Evolutionary conservation across 192 early-diverging fungal genomes (phyloP), one percentile per base, ranked within the genome.

Genomic region (Entomortierella chlamydospora): DNA sequence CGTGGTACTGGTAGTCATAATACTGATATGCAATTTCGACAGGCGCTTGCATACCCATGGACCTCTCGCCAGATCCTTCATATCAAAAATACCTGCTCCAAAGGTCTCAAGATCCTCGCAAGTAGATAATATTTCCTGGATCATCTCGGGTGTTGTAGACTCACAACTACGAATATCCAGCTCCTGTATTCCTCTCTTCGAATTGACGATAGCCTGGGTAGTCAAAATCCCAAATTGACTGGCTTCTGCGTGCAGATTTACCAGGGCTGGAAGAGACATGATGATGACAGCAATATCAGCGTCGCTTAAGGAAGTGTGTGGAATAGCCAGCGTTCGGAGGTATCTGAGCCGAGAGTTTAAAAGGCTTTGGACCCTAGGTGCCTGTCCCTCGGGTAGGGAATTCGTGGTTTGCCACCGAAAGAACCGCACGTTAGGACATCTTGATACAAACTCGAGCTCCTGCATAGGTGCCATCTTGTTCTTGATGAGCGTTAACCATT

Each of bases 1-100:
- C 20, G 11, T 41, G 39, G 39, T 15, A 26, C 23, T 26, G 1
- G 26, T 59, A 15, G 15, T 56, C 37, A 62, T 33, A 25, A 71
- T 59, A 23, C 52, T 71, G 33, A 62, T 61, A 17, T 33, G 39
- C 39, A 71, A 23, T 29, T 22, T 63, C 23, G 55, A 28, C 17
- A 71, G 26, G 7, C 41, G 60, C 25, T 4, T 49, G 22, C 69
- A 63, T 22, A 23, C 53, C 69, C 69, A 63, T 56, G 52, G 50
- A 7, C 37, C 23, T 25, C 28, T 43, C 4, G 37, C 37, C 13
- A 71, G 34, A 17, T 52, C 39, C 4, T 22, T 6, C 33, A 71
- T 54, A 45, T 71, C 28, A 53, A 47, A 61, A 0, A 71, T 15
- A 18, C 34, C 53, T 22, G 29, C 50, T 37, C 49, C 51, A 71